Evolutionary conservation across 148 eudicot species (phyloP).

Genomic region (Spergularia marina): DNA sequence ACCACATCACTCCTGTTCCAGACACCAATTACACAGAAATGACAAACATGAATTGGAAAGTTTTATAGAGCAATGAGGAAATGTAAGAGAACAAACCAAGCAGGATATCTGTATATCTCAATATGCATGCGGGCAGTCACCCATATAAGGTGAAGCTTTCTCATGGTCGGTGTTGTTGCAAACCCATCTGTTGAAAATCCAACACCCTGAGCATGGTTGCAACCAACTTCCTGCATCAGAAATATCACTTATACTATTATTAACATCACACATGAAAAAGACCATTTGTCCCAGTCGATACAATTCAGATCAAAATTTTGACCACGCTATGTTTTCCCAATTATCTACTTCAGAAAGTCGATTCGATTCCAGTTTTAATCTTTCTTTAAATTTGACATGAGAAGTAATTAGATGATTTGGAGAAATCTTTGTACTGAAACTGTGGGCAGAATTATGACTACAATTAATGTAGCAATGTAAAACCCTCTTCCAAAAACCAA

Average conservation of each 20-base stretch:
- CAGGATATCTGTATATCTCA: conserved; percentile 86
- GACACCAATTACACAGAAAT: conserved; percentile 12
- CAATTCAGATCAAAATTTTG: too few relatives aligned
- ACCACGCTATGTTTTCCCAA: too few relatives aligned
- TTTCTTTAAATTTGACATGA: neutral
- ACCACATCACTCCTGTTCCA: conserved; percentile 80
- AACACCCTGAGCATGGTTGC: conserved; percentile 94
- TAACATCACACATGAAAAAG: neutral
- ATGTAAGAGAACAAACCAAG: conserved; percentile 47
- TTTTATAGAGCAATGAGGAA: neutral
- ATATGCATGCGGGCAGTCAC: conserved; percentile 99
- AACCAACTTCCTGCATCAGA: conserved; percentile 79
- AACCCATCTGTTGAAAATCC: conserved; percentile 98
- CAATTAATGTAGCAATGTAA: too few relatives aligned
- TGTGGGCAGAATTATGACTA: too few relatives aligned
- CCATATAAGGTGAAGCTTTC: conserved; percentile 92
- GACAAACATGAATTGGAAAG: conserved; percentile 1
- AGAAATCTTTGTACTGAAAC: too few relatives aligned
- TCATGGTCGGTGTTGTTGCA: conserved; percentile 90
- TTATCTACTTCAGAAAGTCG: too few relatives aligned
- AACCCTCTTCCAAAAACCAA: too few relatives aligned
- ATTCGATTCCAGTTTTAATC: too few relatives aligned
- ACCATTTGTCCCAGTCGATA: too few relatives aligned
- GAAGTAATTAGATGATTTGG: neutral
- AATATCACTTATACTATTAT: conserved; percentile 9